Conservation (phyloP, 345 rosid genomes). For the Syzygium jambos region DNA sequence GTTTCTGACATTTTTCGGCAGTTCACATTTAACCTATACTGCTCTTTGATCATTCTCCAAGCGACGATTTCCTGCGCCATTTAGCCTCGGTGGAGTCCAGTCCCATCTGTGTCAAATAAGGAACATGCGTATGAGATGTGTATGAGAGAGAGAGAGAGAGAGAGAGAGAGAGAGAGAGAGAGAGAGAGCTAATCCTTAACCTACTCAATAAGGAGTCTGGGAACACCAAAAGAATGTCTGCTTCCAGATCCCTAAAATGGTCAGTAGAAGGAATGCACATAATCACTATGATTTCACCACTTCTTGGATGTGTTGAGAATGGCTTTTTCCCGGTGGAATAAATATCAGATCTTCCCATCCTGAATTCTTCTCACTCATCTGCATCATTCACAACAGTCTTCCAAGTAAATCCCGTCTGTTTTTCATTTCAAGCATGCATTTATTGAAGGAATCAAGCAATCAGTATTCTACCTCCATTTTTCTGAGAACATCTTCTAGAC, state of each 20-base stretch:
- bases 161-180: background rate
- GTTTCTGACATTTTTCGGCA: background rate
- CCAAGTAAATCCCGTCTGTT: background rate
- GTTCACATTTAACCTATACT: background rate
- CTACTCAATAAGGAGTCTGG: background rate
- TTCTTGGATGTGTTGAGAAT: conserved; percentile 79
- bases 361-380: conserved; percentile 80
- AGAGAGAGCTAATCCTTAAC: background rate
- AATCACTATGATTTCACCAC: conserved; percentile 12
- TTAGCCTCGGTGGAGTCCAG: background rate
- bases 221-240: background rate
- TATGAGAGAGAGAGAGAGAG: background rate
- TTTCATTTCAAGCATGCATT: background rate
- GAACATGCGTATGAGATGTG: background rate
- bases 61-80: background rate
- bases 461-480: conserved; percentile 74
- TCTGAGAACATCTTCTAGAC: conserved; percentile 77
- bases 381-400: conserved; percentile 5
- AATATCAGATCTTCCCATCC: conserved; percentile 96
- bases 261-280: background rate
- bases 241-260: background rate
- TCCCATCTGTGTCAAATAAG: background rate
- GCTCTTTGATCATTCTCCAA: background rate
- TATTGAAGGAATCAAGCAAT: background rate
- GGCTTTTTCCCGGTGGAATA: conserved; percentile 93